Evolutionary conservation across 805 yeast species (phyloP).

Genomic region (Blastobotrys terrestris): DNA sequence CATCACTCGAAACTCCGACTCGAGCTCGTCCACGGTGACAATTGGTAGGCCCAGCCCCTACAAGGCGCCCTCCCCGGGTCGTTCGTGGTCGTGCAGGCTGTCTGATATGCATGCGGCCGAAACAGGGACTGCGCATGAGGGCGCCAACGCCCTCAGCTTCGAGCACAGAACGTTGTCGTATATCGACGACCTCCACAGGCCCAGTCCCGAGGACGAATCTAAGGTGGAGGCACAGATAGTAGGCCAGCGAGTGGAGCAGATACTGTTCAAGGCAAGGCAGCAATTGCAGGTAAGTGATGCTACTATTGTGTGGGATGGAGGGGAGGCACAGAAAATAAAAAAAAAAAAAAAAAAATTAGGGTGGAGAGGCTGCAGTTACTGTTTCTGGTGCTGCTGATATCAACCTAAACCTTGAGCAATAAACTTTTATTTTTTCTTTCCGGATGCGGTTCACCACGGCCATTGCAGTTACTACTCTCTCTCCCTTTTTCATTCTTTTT

Average conservation of each 20-base stretch:
- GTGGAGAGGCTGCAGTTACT: background rate
- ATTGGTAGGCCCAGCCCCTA: background rate
- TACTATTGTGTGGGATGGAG: background rate
- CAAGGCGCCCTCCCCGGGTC: background rate
- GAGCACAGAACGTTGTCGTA: background rate
- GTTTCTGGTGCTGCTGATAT: background rate
- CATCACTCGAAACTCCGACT: background rate
- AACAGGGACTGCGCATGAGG: background rate
- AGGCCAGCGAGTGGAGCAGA: constrained; percentile 1
- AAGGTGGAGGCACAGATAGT: background rate
- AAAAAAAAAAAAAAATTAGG: background rate
- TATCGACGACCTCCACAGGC: background rate
- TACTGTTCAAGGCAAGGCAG: constrained; percentile 6
- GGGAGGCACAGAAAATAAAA: too few relatives aligned
- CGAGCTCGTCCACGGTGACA: background rate
- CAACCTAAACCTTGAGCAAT: background rate
- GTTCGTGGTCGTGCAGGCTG: background rate
- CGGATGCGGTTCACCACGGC: background rate
- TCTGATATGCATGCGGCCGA: background rate
- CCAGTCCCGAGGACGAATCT: background rate
- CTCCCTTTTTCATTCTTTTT: background rate
- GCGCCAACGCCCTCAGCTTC: background rate
- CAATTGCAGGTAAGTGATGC: constrained; percentile 5
- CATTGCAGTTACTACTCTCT: background rate
- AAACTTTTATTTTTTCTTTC: background rate